Base-by-base conservation (phyloP, 176 grass and related monocot genomes). In the Calamus simplicifolius region DNA sequence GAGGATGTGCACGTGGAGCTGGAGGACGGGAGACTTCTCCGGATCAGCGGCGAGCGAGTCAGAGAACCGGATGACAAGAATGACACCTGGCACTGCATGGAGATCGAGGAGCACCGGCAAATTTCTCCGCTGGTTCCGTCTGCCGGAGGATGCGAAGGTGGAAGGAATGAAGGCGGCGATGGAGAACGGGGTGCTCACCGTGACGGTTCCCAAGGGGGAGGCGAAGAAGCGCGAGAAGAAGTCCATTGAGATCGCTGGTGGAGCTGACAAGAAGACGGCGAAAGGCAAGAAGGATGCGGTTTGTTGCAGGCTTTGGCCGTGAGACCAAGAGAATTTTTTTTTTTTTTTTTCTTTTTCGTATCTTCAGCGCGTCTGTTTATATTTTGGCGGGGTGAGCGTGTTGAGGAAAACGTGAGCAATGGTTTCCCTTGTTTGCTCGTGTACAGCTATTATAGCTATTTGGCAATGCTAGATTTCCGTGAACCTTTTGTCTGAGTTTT, bases 151-250 rank as follows among this genome's bases (percentile, higher is more conserved):
- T 17, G 58, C 58, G 16, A 61, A 38, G 58, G 7, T 61, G 29
- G 58, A 61, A 2, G 6, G 35, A 17, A 7, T 43, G 58, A 61
- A 38, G 29, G 58, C 58, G 16, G 3, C n/a, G 6, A 61, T 61
- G n/a, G 58, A 21, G 29, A n/a, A 43, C 16, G 58, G 58, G 17
- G n/a, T 61, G 29, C 58, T 61, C 29, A 61, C 58, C n/a, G 58
- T 61, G 17, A 43, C 29, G 0, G 29, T 61, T 5, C n/a, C 58
- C 58, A 61, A 38, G 27, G 58, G 18, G 16, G 29, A 43, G 28
- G 10, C 13, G 28, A 61, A 21, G 29, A 35, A 19, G 1, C 4
- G 17, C 6, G 6, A 61, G 15, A 7, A 10, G 17, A 31, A 4
- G 58, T 17, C 29, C 58, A 43, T 61, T 7, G 58, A 43, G 29